Percentiles rank a stretch among this genome's conserved stretches.
These are phyloP conservation scores for Ascosphaera acerosa DNA, from an alignment of 2,329 filamentous ascomycete species.

Conservation along the genomic window DNA sequence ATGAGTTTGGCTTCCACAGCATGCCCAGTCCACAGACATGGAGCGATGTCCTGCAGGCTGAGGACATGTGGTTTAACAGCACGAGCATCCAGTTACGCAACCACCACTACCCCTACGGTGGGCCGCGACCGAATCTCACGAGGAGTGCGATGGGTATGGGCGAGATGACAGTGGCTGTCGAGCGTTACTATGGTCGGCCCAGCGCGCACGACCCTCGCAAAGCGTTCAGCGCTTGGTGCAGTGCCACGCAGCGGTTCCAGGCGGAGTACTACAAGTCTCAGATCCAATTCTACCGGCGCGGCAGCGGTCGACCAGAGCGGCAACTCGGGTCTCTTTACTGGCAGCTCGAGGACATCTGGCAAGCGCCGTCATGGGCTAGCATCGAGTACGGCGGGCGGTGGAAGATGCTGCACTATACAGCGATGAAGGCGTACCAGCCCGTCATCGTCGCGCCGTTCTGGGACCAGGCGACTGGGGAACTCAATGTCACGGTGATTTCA, in stretches of 20 bases:
- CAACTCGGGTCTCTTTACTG: slow-evolving; percentile 37
- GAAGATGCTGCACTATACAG: slow-evolving; percentile 35
- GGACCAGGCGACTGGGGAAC: slow-evolving; percentile 23
- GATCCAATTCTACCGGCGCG: slow-evolving; percentile 35
- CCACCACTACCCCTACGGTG: slow-evolving; percentile 30
- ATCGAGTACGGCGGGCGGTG: slow-evolving; percentile 37
- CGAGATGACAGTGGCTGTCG: slow-evolving; percentile 32
- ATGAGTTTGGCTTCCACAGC: slow-evolving; percentile 38
- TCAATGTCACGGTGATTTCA: slow-evolving; percentile 30
- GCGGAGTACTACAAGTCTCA: slow-evolving; percentile 29
- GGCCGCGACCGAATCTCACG: slow-evolving; percentile 28
- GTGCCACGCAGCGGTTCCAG: slow-evolving; percentile 37
- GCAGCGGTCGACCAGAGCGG: slow-evolving; percentile 30
- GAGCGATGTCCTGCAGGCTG: slow-evolving; percentile 26
- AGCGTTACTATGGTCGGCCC: slow-evolving; percentile 29
- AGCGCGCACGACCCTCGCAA: slow-evolving; percentile 28
- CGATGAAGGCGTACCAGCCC: slow-evolving; percentile 30
- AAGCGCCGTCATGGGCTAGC: slow-evolving; percentile 36
- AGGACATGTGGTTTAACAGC: slow-evolving; percentile 32
- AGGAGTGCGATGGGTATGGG: slow-evolving; percentile 13
- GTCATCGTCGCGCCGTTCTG: slow-evolving; percentile 35
- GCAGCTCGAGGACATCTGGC: slow-evolving; percentile 41
- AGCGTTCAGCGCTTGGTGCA: slow-evolving; percentile 26
- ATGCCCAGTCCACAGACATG: slow-evolving; percentile 36
- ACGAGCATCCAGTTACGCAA: slow-evolving; percentile 30